These are phyloP conservation scores for Phialophora tarda DNA, from an alignment of 2,329 filamentous ascomycete genomes.

Conservation along the genomic window DNA sequence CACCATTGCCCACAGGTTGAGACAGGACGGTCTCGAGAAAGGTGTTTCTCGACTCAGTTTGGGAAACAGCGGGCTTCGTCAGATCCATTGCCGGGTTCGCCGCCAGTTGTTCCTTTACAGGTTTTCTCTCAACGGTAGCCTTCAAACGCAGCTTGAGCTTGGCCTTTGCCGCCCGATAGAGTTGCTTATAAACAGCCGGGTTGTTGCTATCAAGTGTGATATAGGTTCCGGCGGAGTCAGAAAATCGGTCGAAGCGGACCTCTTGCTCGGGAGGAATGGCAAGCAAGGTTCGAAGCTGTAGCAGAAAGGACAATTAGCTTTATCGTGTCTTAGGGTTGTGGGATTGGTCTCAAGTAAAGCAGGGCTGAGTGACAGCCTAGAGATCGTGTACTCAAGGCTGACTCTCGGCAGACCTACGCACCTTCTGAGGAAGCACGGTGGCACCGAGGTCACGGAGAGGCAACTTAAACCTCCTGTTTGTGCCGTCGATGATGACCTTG, in stretches of 20 bases:
- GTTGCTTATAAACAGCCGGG: conserved; percentile 87
- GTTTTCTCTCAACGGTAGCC: conserved; percentile 59
- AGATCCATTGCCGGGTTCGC: conserved; percentile 25
- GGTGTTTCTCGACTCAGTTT: conserved; percentile 43
- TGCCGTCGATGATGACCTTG: conserved; percentile 80
- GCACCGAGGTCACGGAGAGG: conserved; percentile 82
- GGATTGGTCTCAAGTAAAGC: neutral
- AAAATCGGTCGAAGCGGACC: conserved; percentile 86
- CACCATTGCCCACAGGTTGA: conserved; percentile 28
- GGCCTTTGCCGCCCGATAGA: conserved; percentile 94
- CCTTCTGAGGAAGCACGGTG: conserved; percentile 77
- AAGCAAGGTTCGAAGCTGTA: conserved; percentile 72
- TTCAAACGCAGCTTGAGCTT: conserved; percentile 96
- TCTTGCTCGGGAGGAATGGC: conserved; percentile 66
- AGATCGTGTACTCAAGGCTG: conserved; percentile 21
- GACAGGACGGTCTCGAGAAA: conserved; percentile 52
- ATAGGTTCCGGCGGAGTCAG: conserved; percentile 84
- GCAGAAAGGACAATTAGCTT: conserved; percentile 38
- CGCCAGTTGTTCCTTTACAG: conserved; percentile 30
- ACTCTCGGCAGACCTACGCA: conserved; percentile 55
- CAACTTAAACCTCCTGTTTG: conserved; percentile 83
- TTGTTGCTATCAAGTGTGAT: conserved; percentile 80
- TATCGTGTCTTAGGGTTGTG: neutral
- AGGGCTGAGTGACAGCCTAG: conserved; percentile 7
- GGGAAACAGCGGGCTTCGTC: conserved; percentile 30